Conservation (phyloP, 2,329 filamentous ascomycete genomes). For the Leptographium radiaticola region DNA sequence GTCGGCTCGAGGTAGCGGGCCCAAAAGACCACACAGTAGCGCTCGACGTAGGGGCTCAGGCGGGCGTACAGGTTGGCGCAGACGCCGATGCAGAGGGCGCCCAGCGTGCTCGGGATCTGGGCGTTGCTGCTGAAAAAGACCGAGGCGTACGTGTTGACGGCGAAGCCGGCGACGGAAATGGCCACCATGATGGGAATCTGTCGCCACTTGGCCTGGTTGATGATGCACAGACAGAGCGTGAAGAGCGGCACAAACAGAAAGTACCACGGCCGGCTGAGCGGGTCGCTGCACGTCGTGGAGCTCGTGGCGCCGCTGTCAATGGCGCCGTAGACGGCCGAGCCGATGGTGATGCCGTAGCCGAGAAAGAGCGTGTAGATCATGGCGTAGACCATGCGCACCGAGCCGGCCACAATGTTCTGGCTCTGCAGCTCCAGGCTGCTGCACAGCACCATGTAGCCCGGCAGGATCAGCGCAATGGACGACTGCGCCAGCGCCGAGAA, state of each 20-base stretch:
- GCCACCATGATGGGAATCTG: slow-evolving; percentile 64
- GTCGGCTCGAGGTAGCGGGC: slow-evolving; percentile 31
- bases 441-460: slow-evolving; percentile 52
- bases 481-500: slow-evolving; percentile 61
- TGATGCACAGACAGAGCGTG: slow-evolving; percentile 43
- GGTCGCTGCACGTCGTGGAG: slow-evolving; percentile 19
- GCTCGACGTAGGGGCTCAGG: slow-evolving; percentile 44
- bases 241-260: slow-evolving; percentile 54
- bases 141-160: slow-evolving; percentile 61
- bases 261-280: slow-evolving; percentile 33
- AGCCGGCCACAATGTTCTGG: slow-evolving; percentile 55
- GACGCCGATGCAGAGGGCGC: slow-evolving; percentile 63
- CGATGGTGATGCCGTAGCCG: slow-evolving; percentile 59
- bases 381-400: slow-evolving; percentile 61
- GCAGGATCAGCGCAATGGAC: slow-evolving; percentile 63
- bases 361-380: slow-evolving; percentile 63
- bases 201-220: slow-evolving; percentile 67
- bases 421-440: slow-evolving; percentile 54
- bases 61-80: slow-evolving; percentile 69
- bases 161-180: slow-evolving; percentile 62
- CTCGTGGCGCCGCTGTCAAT: slow-evolving; percentile 41
- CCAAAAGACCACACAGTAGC: slow-evolving; percentile 40
- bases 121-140: slow-evolving; percentile 54
- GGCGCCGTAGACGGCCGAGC: slow-evolving; percentile 48
- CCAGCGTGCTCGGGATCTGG: slow-evolving; percentile 66